Conservation (phyloP, 306 rosid species). For the Sechiopsis laciniata region DNA sequence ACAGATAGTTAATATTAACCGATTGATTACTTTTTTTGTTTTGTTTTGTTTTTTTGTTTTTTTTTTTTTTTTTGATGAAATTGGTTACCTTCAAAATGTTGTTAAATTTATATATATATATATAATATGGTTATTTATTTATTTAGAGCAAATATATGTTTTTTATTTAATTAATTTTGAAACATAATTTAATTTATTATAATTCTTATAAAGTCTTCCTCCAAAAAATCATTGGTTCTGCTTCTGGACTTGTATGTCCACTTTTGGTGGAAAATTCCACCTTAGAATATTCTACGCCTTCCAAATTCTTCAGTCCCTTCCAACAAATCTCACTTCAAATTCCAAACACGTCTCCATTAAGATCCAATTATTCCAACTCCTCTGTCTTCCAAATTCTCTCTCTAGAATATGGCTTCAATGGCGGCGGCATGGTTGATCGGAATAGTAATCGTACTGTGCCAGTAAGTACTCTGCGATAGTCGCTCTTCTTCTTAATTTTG, state of each 20-base stretch:
- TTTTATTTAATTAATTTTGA: too few species aligned
- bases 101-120: too few species aligned
- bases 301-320: neutral
- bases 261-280: neutral
- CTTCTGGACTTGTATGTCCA: neutral
- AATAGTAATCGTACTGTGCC: neutral
- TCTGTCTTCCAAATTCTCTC: neutral
- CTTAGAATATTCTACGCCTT: neutral
- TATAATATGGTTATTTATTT: too few species aligned
- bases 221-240: neutral
- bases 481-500: neutral
- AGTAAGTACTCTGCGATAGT: neutral
- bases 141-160: too few species aligned
- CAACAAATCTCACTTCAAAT: neutral
- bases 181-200: too few species aligned
- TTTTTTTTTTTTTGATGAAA: too few species aligned
- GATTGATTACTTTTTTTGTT: too few species aligned
- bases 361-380: neutral
- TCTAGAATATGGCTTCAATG: neutral
- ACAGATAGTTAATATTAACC: too few species aligned
- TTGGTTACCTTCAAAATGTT: too few species aligned
- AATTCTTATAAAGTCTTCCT: neutral
- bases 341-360: conserved; percentile 1
- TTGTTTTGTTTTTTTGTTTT: too few species aligned
- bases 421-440: conserved; percentile 1